Evolutionary conservation across 306 rosid species (phyloP), one percentile per base, ranked within the genome.

Genomic region (Heteromeles arbutifolia): DNA sequence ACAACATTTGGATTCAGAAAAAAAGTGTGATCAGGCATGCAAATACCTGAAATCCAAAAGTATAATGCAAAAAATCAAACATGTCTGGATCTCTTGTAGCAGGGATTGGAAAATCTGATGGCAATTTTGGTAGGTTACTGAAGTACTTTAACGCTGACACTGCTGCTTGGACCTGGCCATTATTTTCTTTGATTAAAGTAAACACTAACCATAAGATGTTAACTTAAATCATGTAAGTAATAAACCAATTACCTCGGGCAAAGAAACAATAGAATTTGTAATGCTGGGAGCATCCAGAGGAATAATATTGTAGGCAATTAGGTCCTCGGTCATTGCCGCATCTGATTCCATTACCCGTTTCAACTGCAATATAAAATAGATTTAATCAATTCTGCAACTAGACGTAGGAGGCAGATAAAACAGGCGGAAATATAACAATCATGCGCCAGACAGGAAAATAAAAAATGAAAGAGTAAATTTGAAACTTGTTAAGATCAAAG

Each of bases 21-120:
- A 45, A 37, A 32, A 73, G 26, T 41, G 65, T 76, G 37, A 54
- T 65, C 44, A 48, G 56, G 31, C 6, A 37, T 12, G 32, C 77
- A 81, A 87, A 67, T 65, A 91, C 98, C 97, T 94, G 98, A 85
- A 94, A 94, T 78, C 97, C 97, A 77, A 94, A 94, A 74, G 83
- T 77, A 82, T 73, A 94, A 74, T 92, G 95, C 83, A 94, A 87
- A 83, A 90, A 92, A 73, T 94, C 98, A 31, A 94, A 75, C 83
- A 94, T 77, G 81, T 85, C 97, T 45, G 87, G 83, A 69, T 76
- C 86, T 80, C 98, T 89, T 43, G 92, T 74, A 34, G 86, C 81
- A 62, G 95, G 90, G 73, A 86, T 65, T 50, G 82, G 72, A 81
- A 77, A 77, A 77, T 82, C 88, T 69, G 78, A 71, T 1, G 98